Evolutionary conservation across 371 early-diverging fungal species (phyloP), one percentile per base, ranked within the genome.

Genomic region (Mucor plumbeus): DNA sequence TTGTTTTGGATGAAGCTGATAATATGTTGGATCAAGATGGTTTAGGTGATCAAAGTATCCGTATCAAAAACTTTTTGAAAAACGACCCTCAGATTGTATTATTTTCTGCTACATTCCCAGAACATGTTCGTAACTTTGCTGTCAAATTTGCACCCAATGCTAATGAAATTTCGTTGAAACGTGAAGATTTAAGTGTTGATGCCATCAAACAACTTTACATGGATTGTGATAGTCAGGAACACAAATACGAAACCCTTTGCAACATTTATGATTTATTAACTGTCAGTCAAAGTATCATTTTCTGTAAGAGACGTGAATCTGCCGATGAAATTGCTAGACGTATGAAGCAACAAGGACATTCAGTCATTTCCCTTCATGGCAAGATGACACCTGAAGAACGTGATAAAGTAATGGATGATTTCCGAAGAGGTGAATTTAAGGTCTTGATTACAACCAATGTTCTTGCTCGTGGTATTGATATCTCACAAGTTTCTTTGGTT

Each of bases 241-340:
- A 94, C 72, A 97, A 97, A 79, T 88, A 91, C 39, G 91, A 94
- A 57, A 91, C 95, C 5, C 80, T 99, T n/a, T 87, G 88, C 60
- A 87, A 86, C 44, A 83, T 99, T 8, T 99, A 98, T 75, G 94
- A 92, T 9, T 75, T 97, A 55, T 79, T 98, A 70, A 95, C 97
- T 1, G 93, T 99, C 61, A 96, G 97, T 34, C 99, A 99, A 84
- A 94, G 95, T 74, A 99, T 99, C 63, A 96, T 99, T 60, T 99
- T 99, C 80, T 96, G 95, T 60, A 83, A 88, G 85, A 77, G 78
- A 65, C 88, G 90, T 67, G 90, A 90, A 58, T 90, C 90, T 35
- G 98, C 95, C 1, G 97, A 97, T 68, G 69, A 71, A 26, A 84
- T 99, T 54, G 85, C 87, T 1, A 64, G 68, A 40, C 80, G 81